Conservation (phyloP, 805 yeast species). For the Pichia pseudocactophila region DNA sequence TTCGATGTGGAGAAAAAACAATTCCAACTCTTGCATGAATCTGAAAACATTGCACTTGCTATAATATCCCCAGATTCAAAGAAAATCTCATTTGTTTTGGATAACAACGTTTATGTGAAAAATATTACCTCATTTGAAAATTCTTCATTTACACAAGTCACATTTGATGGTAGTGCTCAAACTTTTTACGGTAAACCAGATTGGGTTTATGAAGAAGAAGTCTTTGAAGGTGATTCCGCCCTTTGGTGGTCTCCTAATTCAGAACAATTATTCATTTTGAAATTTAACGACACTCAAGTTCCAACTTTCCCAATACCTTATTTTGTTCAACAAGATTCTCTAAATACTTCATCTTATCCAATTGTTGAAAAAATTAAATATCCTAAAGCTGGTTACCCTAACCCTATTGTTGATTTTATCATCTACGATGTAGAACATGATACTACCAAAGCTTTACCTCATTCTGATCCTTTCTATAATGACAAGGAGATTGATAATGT, state of each 20-base stretch:
- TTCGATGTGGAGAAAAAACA: conserved; percentile 34
- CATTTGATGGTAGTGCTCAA: conserved; percentile 60
- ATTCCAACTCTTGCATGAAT: conserved; percentile 16
- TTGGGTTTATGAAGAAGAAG: conserved; percentile 94
- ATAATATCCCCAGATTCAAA: conserved; percentile 69
- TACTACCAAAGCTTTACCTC: conserved; percentile 16
- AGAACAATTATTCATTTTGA: conserved; percentile 50
- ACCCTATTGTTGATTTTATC: conserved; percentile 55
- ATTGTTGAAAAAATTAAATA: conserved; percentile 55
- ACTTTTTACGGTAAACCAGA: conserved; percentile 85
- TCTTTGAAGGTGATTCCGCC: conserved; percentile 57
- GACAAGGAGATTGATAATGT: conserved; percentile 32
- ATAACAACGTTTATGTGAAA: conserved; percentile 61
- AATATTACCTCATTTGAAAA: conserved; percentile 21
- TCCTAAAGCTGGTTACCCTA: conserved; percentile 76
- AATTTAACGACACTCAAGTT: conserved; percentile 66
- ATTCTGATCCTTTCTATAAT: conserved; percentile 33
- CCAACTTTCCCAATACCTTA: conserved; percentile 68
- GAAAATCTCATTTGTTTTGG: conserved; percentile 54
- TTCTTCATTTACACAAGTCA: conserved; percentile 37
- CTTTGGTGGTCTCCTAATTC: conserved; percentile 87
- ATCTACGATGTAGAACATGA: conserved; percentile 32
- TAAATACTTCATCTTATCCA: conserved; percentile 41
- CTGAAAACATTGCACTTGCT: conserved; percentile 36
- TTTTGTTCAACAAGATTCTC: conserved; percentile 45